phyloP scores from a whole-genome alignment of 306 rosid species.

The Casuarina glauca region DNA sequence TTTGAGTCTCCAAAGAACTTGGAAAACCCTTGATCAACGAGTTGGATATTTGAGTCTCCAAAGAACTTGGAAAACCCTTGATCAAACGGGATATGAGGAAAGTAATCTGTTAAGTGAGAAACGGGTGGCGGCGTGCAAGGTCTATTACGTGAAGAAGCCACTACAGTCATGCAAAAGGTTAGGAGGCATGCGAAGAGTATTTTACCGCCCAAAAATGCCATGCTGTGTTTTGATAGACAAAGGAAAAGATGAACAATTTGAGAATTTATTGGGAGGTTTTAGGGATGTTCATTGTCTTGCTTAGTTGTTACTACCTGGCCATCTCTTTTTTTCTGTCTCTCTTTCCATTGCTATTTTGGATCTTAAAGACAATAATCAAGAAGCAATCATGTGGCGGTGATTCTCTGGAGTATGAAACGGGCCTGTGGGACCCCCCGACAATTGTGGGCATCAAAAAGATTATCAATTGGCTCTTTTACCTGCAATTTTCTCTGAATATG shows the following conservation, averaged over 20 bases:
- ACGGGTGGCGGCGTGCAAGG: slow-evolving; percentile 60
- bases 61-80: slow-evolving; percentile 50
- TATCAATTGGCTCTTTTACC: slow-evolving; percentile 14
- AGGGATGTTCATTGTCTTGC: slow-evolving; percentile 40
- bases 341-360: slow-evolving; percentile 12
- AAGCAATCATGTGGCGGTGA: slow-evolving; percentile 47
- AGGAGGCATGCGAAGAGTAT: slow-evolving; percentile 32
- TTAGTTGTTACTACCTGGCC: slow-evolving; percentile 91
- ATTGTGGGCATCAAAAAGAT: slow-evolving; percentile 26
- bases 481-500: background rate
- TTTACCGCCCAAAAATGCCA: slow-evolving; percentile 50
- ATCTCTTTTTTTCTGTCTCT: slow-evolving; percentile 26
- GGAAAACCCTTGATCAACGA: no score
- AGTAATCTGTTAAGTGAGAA: slow-evolving; percentile 59
- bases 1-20: no score
- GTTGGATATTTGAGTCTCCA: slow-evolving; percentile 63
- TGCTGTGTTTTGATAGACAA: slow-evolving; percentile 25
- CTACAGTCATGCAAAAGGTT: slow-evolving; percentile 39
- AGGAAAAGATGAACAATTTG: slow-evolving; percentile 16
- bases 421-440: slow-evolving; percentile 45
- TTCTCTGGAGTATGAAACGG: slow-evolving; percentile 49
- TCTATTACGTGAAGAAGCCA: slow-evolving; percentile 53
- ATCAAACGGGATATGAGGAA: slow-evolving; percentile 59
- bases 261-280: slow-evolving; percentile 41
- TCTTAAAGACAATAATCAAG: background rate